These are phyloP conservation scores for Gaeumannomyces tritici DNA, from an alignment of 2,329 filamentous ascomycete genomes.

Conservation along the genomic window DNA sequence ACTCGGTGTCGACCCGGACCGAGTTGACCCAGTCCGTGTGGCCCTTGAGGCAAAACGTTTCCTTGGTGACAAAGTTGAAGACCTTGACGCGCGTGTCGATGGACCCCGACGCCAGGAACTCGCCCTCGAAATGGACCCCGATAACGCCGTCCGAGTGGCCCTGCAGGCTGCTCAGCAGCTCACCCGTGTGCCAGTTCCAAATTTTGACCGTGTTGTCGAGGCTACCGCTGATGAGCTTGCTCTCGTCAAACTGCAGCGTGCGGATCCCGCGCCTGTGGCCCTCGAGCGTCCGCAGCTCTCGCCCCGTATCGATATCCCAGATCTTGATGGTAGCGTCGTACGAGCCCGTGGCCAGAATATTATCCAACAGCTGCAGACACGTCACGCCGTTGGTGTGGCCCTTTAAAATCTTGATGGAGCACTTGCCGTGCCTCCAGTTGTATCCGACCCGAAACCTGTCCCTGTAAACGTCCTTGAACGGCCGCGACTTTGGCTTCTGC, in stretches of 20 bases:
- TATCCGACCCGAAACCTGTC: conserved; percentile 88
- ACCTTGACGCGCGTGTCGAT: conserved; percentile 85
- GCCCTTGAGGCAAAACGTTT: conserved; percentile 69
- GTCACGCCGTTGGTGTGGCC: conserved; percentile 81
- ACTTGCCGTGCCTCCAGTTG: conserved; percentile 95
- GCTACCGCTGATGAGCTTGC: conserved; percentile 82
- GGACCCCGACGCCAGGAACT: conserved; percentile 78
- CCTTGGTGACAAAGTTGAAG: conserved; percentile 82
- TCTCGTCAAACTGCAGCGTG: conserved; percentile 86
- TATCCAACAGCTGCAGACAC: conserved; percentile 65
- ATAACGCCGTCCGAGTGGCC: conserved; percentile 79
- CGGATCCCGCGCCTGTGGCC: conserved; percentile 81
- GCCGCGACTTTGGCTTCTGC: conserved; percentile 40
- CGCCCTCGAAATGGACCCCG: conserved; percentile 76
- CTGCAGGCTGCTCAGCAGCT: conserved; percentile 71
- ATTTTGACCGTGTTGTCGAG: conserved; percentile 82
- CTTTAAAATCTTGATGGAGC: conserved; percentile 71
- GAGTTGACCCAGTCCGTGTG: conserved; percentile 95
- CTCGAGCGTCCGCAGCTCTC: conserved; percentile 72
- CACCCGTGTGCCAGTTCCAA: conserved; percentile 94
- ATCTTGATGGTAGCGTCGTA: conserved; percentile 95
- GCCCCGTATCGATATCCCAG: conserved; percentile 84
- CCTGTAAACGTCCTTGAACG: conserved; percentile 96
- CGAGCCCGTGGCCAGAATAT: conserved; percentile 80
- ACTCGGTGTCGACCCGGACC: conserved; percentile 75